A percentile compares a stretch with the other conserved stretches of the same genome.
phyloP scores from a whole-genome alignment of 768 basidiomycete species.

The Auricularia cornea region DNA sequence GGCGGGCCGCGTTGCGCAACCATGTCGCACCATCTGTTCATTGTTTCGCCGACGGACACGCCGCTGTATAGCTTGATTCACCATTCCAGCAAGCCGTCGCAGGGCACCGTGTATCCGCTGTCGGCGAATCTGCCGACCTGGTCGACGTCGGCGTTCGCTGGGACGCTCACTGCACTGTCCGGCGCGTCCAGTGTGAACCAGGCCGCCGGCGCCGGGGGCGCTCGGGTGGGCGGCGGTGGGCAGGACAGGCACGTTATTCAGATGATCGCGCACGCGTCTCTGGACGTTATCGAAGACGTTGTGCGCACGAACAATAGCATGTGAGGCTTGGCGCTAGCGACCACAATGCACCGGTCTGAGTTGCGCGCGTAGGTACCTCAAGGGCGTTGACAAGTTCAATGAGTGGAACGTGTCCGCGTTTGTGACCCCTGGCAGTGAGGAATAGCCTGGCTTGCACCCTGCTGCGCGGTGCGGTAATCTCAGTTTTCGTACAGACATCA shows the following conservation, averaged over 20 bases:
- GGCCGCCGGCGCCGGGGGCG: conserved; percentile 41
- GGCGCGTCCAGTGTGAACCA: conserved; percentile 74
- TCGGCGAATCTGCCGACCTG: conserved; percentile 80
- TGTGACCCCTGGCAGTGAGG: conserved; percentile 88
- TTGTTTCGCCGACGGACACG: conserved; percentile 80
- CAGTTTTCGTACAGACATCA: conserved; percentile 62
- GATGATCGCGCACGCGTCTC: conserved; percentile 95
- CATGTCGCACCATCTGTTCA: conserved; percentile 84
- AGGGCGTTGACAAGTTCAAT: conserved; percentile 93
- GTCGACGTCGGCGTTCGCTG: conserved; percentile 88
- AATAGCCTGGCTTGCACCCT: conserved; percentile 3
- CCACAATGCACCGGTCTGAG: no score
- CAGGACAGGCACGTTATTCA: conserved; percentile 92
- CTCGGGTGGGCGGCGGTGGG: conserved; percentile 39
- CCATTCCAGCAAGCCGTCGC: conserved; percentile 65
- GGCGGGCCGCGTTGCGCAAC: not conserved
- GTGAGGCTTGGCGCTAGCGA: conserved; percentile 28
- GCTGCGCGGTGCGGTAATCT: not conserved
- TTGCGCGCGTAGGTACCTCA: conserved; percentile 82
- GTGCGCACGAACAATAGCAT: conserved; percentile 75
- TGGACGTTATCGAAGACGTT: conserved; percentile 92
- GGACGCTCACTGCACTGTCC: conserved; percentile 77
- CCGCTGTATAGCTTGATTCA: conserved; percentile 80
- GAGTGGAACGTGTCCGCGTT: conserved; percentile 98
- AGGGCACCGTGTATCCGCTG: conserved; percentile 53